phyloP scores from a whole-genome alignment of 805 yeast genomes.

The Clavispora santaluciae region DNA sequence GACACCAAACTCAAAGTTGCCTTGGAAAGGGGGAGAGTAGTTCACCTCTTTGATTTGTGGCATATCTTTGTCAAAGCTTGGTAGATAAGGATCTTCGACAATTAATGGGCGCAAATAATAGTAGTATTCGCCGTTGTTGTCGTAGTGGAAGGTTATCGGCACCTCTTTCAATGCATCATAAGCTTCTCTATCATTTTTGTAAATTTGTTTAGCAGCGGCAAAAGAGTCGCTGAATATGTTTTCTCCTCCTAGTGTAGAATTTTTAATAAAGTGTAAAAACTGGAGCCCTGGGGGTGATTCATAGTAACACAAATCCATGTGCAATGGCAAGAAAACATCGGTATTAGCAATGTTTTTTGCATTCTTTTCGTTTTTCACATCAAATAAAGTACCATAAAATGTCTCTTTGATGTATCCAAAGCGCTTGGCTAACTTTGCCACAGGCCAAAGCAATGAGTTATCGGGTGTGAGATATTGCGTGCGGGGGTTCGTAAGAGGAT shows the following conservation, averaged over 20 bases:
- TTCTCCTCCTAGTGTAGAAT: constrained; percentile 60
- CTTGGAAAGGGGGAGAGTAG: constrained; percentile 82
- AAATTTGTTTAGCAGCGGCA: constrained; percentile 55
- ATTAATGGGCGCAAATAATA: constrained; percentile 59
- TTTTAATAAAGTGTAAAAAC: constrained; percentile 54
- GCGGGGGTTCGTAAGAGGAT: constrained; percentile 25
- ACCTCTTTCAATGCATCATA: constrained; percentile 56
- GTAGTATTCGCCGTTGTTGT: constrained; percentile 57
- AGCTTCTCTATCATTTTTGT: constrained; percentile 54
- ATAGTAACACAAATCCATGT: constrained; percentile 72
- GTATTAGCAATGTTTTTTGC: constrained; percentile 73
- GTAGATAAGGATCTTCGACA: constrained; percentile 37
- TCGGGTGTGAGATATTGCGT: constrained; percentile 32
- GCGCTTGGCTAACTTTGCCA: constrained; percentile 37
- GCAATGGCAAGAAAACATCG: constrained; percentile 58
- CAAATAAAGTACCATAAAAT: constrained; percentile 67
- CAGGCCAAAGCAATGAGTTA: constrained; percentile 39
- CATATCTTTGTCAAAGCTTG: constrained; percentile 29
- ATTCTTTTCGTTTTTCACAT: constrained; percentile 46
- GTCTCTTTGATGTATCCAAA: constrained; percentile 69
- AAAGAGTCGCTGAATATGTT: constrained; percentile 67
- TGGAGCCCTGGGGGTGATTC: constrained; percentile 83
- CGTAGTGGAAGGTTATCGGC: constrained; percentile 68
- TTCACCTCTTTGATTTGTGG: constrained; percentile 51
- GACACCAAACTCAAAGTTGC: constrained; percentile 63